phyloP scores from a whole-genome alignment of 345 rosid genomes.

The Turritis glabra region DNA sequence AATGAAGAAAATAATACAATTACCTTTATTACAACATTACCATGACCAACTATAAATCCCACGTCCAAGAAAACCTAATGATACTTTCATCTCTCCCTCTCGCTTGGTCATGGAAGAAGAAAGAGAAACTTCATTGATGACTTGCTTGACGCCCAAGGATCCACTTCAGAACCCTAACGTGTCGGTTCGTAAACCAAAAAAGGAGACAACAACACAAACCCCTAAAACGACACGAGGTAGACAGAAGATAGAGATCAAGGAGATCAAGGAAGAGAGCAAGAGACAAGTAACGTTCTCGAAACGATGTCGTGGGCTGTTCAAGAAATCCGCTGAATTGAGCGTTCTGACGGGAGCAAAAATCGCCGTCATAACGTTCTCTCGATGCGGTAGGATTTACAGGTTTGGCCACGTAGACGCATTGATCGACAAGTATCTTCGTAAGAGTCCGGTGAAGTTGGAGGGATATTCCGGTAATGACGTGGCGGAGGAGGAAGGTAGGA shows the following conservation, averaged over 20 bases:
- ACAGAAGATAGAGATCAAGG: conserved; percentile 39
- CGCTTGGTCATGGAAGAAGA: conserved; percentile 29
- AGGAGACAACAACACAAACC: conserved; percentile 9
- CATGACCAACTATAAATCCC: conserved; percentile 12
- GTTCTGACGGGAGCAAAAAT: conserved; percentile 45
- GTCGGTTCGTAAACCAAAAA: conserved; percentile 6
- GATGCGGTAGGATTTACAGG: conserved; percentile 30
- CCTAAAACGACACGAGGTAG: conserved; percentile 34
- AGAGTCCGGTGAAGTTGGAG: conserved; percentile 28
- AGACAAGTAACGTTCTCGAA: conserved; percentile 53
- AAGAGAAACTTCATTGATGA: conserved; percentile 9
- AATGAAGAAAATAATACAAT: background rate
- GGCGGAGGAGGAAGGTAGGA: conserved; percentile 17
- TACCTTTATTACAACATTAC: background rate
- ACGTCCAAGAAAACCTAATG: background rate
- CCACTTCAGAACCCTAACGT: conserved; percentile 4
- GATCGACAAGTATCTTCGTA: conserved; percentile 33
- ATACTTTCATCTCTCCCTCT: conserved; percentile 5
- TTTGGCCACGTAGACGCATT: conserved; percentile 39
- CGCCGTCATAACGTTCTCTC: conserved; percentile 42
- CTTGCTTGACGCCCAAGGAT: conserved; percentile 14
- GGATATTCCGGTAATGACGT: background rate
- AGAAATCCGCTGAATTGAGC: conserved; percentile 46
- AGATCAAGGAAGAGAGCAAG: conserved; percentile 29
- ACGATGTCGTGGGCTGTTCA: conserved; percentile 47